Conservation (phyloP, 1,284 basidiomycete genomes). For the Erythrobasidium hasegawianum region DNA sequence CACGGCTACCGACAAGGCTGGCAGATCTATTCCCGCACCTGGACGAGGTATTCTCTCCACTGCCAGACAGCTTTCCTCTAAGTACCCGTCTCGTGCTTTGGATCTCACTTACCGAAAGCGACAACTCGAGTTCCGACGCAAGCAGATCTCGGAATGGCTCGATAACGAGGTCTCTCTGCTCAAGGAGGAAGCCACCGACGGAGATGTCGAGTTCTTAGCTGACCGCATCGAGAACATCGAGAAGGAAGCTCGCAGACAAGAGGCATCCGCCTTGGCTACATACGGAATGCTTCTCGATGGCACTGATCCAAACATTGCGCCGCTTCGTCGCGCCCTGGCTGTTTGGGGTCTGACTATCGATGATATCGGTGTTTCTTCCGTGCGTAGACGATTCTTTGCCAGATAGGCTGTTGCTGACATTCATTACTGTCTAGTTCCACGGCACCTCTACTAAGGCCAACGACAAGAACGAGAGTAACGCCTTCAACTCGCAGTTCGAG, state of each 20-base stretch:
- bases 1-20: slow-evolving; percentile 64
- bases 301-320: slow-evolving; percentile 74
- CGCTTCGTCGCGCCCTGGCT: slow-evolving; percentile 88
- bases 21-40: slow-evolving; percentile 56
- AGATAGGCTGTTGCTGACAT: too few relatives aligned
- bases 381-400: slow-evolving; percentile 45
- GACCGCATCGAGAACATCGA: slow-evolving; percentile 68
- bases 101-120: slow-evolving; percentile 80
- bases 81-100: slow-evolving; percentile 67
- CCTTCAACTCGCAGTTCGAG: slow-evolving; percentile 92
- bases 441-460: slow-evolving; percentile 96
- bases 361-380: slow-evolving; percentile 62
- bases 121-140: slow-evolving; percentile 86
- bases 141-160: slow-evolving; percentile 87
- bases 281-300: slow-evolving; percentile 90
- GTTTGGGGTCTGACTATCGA: slow-evolving; percentile 93
- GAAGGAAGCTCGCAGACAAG: slow-evolving; percentile 80
- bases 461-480: slow-evolving; percentile 95
- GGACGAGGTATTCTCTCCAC: slow-evolving; percentile 83
- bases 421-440: slow-evolving; percentile 67
- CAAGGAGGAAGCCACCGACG: slow-evolving; percentile 67
- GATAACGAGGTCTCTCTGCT: slow-evolving; percentile 78
- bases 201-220: slow-evolving; percentile 49
- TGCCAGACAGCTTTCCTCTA: slow-evolving; percentile 69
- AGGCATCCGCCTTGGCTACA: slow-evolving; percentile 79